Evolutionary conservation across 306 rosid genomes (phyloP).

Genomic region (Vigna nakashimae): DNA sequence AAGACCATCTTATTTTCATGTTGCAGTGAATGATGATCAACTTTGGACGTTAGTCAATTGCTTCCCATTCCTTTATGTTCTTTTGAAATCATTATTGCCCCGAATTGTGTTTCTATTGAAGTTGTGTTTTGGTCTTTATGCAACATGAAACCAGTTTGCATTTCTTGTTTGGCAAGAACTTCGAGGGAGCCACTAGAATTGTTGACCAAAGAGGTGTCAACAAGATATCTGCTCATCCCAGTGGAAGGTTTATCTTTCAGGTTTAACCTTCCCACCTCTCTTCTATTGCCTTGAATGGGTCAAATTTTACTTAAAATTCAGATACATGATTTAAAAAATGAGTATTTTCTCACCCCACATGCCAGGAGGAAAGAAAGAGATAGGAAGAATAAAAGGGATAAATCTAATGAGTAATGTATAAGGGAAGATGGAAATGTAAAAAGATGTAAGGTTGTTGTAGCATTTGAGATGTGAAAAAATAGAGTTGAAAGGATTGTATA

Average conservation of each 20-base stretch:
- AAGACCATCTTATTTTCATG: slow-evolving; percentile 21
- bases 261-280: slow-evolving; percentile 48
- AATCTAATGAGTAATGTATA: background rate
- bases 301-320: background rate
- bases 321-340: background rate
- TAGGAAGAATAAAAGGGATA: background rate
- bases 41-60: slow-evolving; percentile 53
- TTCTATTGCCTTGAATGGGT: background rate
- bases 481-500: background rate
- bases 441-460: background rate
- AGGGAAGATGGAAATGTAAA: background rate
- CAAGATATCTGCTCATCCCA: slow-evolving; percentile 71
- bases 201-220: slow-evolving; percentile 89
- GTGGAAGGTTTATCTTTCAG: slow-evolving; percentile 87
- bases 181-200: slow-evolving; percentile 85
- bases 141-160: slow-evolving; percentile 59
- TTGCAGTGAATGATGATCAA: slow-evolving; percentile 52
- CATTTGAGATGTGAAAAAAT: background rate
- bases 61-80: background rate
- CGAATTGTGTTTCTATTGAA: slow-evolving; percentile 7
- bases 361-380: background rate
- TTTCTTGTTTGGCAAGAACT: slow-evolving; percentile 92
- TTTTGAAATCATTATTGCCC: background rate
- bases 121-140: slow-evolving; percentile 1
- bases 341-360: background rate